Base-by-base conservation (phyloP, 257 asterid genomes). In the Capsicum pubescens region DNA sequence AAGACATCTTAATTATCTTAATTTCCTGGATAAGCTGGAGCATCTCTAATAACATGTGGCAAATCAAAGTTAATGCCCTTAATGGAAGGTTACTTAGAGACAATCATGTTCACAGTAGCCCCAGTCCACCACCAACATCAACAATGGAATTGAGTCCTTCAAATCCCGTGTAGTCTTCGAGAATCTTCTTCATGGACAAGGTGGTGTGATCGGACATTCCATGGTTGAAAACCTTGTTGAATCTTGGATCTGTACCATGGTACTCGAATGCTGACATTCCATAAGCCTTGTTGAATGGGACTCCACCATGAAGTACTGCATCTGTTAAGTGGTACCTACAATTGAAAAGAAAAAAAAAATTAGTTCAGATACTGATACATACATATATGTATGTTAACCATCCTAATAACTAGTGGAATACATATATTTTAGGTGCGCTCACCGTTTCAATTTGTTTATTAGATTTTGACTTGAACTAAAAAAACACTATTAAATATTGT, bases 51-150 rank as follows among this genome's bases (percentile, higher is more conserved):
- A 16, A 96, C 99, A 77, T 94, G 99, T 1, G 98, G 93, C 56
- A 96, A 84, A 85, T 96, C 99, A 66, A 96, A 93, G 85, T 93
- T 94, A 26, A 96, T n/a, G n/a, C n/a, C n/a, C n/a, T n/a, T n/a
- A n/a, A n/a, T 91, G 0, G 86, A 78, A 0, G 99, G 97, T 70
- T 93, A 71, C 54, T 92, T 93, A 32, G 96, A 86, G 39, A 92
- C 69, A 60, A 96, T 96, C 94, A 91, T 92, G 55, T 81, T 90
- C 9, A 96, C 90, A 0, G 98, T 91, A 8, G 96, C 97, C 12
- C 99, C 99, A 0, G 86, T 26, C 98, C 98, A 39, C 99, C 99
- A 32, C 98, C 99, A 58, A 96, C 98, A 83, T 96, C 99, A n/a
- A 94, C 98, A 56, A 96, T 87, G 9, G 95, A 88, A 0, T 84